Base-by-base conservation (phyloP, 2,329 filamentous ascomycete species). In the Trichophyton simii region DNA sequence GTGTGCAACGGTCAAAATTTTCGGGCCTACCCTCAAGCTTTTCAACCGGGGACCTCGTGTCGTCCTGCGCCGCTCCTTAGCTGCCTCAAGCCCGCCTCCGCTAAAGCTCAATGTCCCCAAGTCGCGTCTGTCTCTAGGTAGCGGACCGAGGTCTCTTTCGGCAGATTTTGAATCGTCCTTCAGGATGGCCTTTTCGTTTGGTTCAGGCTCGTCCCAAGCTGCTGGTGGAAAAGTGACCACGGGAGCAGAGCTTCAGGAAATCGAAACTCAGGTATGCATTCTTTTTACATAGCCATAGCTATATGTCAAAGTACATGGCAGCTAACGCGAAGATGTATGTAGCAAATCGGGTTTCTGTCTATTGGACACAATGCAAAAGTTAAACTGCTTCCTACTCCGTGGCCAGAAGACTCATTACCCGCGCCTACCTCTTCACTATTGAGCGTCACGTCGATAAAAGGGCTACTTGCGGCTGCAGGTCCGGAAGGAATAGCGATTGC, bases 381-480 rank as follows among this genome's bases (percentile, higher is more conserved):
- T 67, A 88, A 87, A 71, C 78, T 88, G 25, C 78, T 97, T 48
- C 89, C 90, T 15, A 81, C 85, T 20, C 79, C 86, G 71, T 97
- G 92, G 91, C 83, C 87, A 46, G 68, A 74, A 63, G 79, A 85
- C 66, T 78, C 82, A 42, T 79, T 88, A 25, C 92, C 94, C 36
- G 79, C 87, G 1, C 79, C 88, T 3, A 90, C 87, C 52, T 85
- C 90, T 11, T 95, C 89, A 1, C 85, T 99, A 42, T 80, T 99
- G 64, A 88, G 87, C 70, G 82, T 97, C 66, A 91, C 92, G 60
- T 86, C 89, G 36, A 83, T 80, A 63, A 86, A 85, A 73, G 90
- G 90, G 46, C 80, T 99, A 22, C 79, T 96, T 60, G 92, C 92
- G 34, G 94, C 91, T 57, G 94, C 89, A 58, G 88, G 89, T 15